Evolutionary conservation across 495 filamentous ascomycete species (phyloP), one percentile per base, ranked within the genome.

Genomic region (Penicillium maclennaniae): DNA sequence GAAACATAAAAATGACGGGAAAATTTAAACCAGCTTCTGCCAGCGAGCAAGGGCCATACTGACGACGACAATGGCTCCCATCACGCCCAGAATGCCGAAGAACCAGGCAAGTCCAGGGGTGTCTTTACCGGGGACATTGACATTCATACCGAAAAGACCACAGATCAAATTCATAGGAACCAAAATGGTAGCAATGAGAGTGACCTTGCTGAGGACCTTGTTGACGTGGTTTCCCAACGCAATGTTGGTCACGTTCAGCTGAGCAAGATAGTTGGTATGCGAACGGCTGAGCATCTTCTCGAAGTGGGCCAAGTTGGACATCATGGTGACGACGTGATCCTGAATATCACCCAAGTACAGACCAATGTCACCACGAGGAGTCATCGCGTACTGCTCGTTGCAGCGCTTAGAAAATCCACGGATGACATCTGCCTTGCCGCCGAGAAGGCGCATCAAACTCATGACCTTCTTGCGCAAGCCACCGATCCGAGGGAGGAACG

Each of bases 321-420:
- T 95, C 93, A 97, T 97, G 54, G 93, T 97, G 28, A 98, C 89
- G 31, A 98, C 92, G 79, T 98, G 93, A 72, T 98, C 93, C 67
- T 98, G 93, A 55, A 97, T 95, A 75, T 98, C 93, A 54, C 89
- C 88, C 3, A 98, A 77, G 63, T 97, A 98, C 54, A 98, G 80
- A 14, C 92, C 93, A 61, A 98, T 96, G 66, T 98, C 93, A 68
- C 90, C 91, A 23, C 90, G 87, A 0, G 93, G 93, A 12, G 93
- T 95, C 44, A 97, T 86, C 57, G 88, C 85, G 77, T 93, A 97
- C 54, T 95, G 87, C 60, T 95, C 91, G 69, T 96, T 98, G 80
- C 93, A 98, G 41, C 93, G 87, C 72, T 98, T 98, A 28, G 93
- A 92, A 65, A 98, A 98, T 16, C 93, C 93, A 44, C 87, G 88